These are phyloP conservation scores for Cryphonectria japonica DNA, from an alignment of 2,329 filamentous ascomycete species.

Conservation along the genomic window DNA sequence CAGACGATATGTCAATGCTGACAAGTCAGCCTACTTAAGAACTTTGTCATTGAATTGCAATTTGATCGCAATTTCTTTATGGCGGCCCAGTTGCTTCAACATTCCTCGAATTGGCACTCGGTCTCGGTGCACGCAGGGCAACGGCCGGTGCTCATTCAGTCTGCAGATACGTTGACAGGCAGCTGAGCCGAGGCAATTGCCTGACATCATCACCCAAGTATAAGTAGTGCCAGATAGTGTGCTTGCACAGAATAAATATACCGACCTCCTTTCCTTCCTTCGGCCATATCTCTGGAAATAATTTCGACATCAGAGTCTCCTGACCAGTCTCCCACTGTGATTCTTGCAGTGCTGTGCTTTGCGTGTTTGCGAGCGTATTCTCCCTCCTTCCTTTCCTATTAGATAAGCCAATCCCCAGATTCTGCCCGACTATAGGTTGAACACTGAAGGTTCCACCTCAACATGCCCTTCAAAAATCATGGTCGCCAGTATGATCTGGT, in stretches of 20 bases:
- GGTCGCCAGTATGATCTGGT: slow-evolving; percentile 60
- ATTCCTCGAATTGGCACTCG: background rate
- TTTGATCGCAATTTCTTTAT: background rate
- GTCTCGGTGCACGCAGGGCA: background rate
- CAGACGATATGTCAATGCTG: background rate
- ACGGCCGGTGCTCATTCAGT: background rate
- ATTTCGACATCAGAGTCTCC: background rate
- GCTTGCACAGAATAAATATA: background rate
- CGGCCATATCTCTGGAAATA: background rate
- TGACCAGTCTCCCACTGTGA: background rate
- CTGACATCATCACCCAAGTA: background rate
- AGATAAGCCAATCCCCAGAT: background rate
- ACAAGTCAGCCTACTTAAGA: background rate
- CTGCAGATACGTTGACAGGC: background rate
- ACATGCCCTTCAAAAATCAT: slow-evolving; percentile 55
- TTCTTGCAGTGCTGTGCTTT: background rate
- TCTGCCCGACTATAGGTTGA: background rate
- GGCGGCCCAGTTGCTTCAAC: background rate
- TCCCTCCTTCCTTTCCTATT: background rate
- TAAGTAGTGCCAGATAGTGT: background rate
- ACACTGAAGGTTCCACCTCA: slow-evolving; percentile 6
- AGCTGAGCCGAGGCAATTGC: slow-evolving; percentile 17
- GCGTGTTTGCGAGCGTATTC: background rate
- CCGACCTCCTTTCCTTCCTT: background rate
- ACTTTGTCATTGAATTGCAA: background rate